These are phyloP conservation scores for Chaetomiaceae sp. DNA, from an alignment of 2,329 filamentous ascomycete genomes.

Conservation along the genomic window DNA sequence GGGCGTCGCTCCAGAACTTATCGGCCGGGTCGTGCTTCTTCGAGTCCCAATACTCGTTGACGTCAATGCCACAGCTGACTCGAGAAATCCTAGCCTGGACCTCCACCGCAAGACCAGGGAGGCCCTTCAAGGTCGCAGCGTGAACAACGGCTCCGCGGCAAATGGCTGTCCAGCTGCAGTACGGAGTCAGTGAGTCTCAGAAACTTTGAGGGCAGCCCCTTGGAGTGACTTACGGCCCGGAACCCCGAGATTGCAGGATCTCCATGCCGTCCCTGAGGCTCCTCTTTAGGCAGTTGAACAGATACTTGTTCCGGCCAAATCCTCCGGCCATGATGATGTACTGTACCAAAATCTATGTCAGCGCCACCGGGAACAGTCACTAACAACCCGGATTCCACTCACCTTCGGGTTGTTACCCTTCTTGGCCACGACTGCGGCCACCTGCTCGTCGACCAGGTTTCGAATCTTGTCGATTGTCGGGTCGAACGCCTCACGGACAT, in stretches of 20 bases:
- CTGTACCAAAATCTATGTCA: conserved; percentile 23
- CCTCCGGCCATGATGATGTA: conserved; percentile 39
- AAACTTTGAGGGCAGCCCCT: background rate
- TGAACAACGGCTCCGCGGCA: conserved; percentile 24
- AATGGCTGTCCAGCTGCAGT: conserved; percentile 24
- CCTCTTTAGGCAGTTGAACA: conserved; percentile 24
- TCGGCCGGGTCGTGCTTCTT: conserved; percentile 5
- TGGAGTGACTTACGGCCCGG: conserved; percentile 33
- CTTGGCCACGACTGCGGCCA: conserved; percentile 18
- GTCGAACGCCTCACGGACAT: conserved; percentile 1
- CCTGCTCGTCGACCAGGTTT: conserved; percentile 28
- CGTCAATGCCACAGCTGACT: conserved; percentile 13
- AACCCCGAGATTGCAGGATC: conserved; percentile 31
- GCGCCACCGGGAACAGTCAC: background rate
- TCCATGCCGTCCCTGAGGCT: background rate
- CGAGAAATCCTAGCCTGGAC: conserved; percentile 18
- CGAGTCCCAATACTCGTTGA: background rate
- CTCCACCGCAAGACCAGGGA: background rate
- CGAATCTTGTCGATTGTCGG: conserved; percentile 11
- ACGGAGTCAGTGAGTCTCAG: background rate
- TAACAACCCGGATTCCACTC: background rate
- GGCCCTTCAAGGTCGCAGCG: background rate
- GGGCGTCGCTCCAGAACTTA: background rate
- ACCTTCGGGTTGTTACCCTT: conserved; percentile 28
- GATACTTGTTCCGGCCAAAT: conserved; percentile 33